Evolutionary conservation across 1,284 basidiomycete species (phyloP), one percentile per base, ranked within the genome.

Genomic region (Melampsora occidentalis): DNA sequence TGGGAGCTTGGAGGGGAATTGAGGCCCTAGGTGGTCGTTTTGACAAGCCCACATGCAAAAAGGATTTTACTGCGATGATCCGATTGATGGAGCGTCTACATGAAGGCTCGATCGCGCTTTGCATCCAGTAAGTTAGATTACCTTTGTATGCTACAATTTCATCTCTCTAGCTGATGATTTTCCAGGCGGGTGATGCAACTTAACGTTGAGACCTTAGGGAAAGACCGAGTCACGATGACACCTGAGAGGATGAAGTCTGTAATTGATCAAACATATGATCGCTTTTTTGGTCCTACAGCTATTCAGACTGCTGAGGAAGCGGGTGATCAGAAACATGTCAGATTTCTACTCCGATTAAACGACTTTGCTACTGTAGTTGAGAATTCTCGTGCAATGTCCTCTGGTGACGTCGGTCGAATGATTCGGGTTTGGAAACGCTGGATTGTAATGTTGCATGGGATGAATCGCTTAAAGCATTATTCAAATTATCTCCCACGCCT

Each of bases 321-420:
- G n/a, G 49, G 42, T 2, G 35, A 39, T 6, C 48, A 49, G 6
- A 69, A 69, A 49, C 49, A 51, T 14, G 2, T 25, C 18, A 67
- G 49, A n/a, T n/a, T 25, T 16, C 22, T 67, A 35, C 31, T 67
- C n/a, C 9, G n/a, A 25, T 46, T 67, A 14, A 33, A 67, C 16
- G 65, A 67, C 39, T 67, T 67, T 14, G 42, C 65, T n/a, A 20
- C 22, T 6, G 33, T 67, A 2, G 65, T 67, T 16, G 65, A 67
- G n/a, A 35, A 33, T 1, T 48, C 42, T 25, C 20, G 33, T 35
- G 42, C 65, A 2, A 67, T 67, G 65, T 10, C 25, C 2, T 18
- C 65, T 2, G 65, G 33, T 5, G 65, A 67, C n/a, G 18, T 67
- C n/a, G 62, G 62, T 35, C 22, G 62, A 5, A 57, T 65, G 33